Evolutionary conservation across 257 asterid species (phyloP).

Genomic region (Solanum chaucha): DNA sequence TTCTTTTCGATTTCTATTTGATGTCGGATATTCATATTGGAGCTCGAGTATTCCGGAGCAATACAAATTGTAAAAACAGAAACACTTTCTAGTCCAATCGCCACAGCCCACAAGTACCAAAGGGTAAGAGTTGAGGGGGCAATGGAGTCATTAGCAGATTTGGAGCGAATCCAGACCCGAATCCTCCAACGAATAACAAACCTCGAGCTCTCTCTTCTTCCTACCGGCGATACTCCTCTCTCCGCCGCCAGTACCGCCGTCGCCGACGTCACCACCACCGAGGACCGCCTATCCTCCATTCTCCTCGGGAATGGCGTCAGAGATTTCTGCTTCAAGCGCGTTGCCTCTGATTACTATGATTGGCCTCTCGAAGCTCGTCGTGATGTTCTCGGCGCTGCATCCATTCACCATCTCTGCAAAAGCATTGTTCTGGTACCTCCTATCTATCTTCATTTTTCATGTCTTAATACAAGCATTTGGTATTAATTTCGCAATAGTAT

Average conservation of each 20-base stretch:
- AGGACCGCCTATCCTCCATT: constrained; percentile 60
- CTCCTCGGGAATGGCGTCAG: constrained; percentile 45
- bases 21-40: too few species aligned
- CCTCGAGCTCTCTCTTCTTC: constrained; percentile 39
- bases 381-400: constrained; percentile 67
- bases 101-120: too few species aligned
- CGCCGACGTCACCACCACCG: constrained; percentile 37
- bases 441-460: not conserved
- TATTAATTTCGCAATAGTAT: not conserved
- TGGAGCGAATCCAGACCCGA: constrained; percentile 53
- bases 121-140: not conserved
- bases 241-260: constrained; percentile 4
- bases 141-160: constrained; percentile 45
- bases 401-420: constrained; percentile 91
- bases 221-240: not conserved
- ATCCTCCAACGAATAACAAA: constrained; percentile 55
- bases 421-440: constrained; percentile 89
- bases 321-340: constrained; percentile 77
- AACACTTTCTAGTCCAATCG: not conserved
- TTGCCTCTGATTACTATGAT: constrained; percentile 66
- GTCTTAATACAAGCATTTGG: not conserved
- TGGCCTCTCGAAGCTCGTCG: constrained; percentile 75
- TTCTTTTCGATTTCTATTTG: too few species aligned
- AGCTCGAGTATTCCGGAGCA: too few species aligned
- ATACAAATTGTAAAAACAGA: not conserved